phyloP scores from a whole-genome alignment of 306 rosid genomes.

The Inga leiocalycina region DNA sequence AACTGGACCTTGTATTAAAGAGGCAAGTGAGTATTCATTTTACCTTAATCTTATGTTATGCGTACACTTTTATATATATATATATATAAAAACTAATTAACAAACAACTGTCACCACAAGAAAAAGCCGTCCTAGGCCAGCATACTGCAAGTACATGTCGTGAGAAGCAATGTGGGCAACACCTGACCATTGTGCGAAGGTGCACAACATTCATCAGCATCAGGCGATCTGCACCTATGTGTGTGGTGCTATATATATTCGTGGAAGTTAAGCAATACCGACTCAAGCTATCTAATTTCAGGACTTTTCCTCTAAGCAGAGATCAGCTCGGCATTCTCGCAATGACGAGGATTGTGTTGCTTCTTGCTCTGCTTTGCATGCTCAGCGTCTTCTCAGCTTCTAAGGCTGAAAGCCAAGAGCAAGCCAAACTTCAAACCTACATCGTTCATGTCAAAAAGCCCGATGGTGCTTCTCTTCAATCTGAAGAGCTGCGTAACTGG shows the following conservation, averaged over 20 bases:
- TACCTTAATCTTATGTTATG: neutral
- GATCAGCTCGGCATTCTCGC: neutral
- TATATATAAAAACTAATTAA: too few species aligned
- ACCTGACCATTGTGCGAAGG: neutral
- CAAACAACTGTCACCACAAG: neutral
- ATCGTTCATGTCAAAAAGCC: slow-evolving; percentile 61
- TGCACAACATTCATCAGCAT: too few species aligned
- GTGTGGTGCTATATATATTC: slow-evolving; percentile 23
- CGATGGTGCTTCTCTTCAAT: slow-evolving; percentile 27
- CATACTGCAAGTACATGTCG: neutral
- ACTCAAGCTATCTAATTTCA: slow-evolving; percentile 1
- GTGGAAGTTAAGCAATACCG: slow-evolving; percentile 4
- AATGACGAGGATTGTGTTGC: slow-evolving; percentile 24
- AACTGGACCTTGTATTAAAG: too few species aligned
- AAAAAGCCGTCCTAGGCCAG: slow-evolving; percentile 37
- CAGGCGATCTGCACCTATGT: neutral
- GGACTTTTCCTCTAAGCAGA: neutral
- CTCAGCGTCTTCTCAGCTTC: slow-evolving; percentile 29
- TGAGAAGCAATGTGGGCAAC: neutral
- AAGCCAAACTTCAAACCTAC: slow-evolving; percentile 39
- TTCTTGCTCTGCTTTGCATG: slow-evolving; percentile 38
- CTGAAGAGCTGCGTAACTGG: slow-evolving; percentile 54
- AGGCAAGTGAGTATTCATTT: neutral
- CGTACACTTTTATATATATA: neutral
- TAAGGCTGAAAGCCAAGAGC: slow-evolving; percentile 14